These are phyloP conservation scores for Naganishia sp. DNA, from an alignment of 1,284 basidiomycete species.

Conservation along the genomic window DNA sequence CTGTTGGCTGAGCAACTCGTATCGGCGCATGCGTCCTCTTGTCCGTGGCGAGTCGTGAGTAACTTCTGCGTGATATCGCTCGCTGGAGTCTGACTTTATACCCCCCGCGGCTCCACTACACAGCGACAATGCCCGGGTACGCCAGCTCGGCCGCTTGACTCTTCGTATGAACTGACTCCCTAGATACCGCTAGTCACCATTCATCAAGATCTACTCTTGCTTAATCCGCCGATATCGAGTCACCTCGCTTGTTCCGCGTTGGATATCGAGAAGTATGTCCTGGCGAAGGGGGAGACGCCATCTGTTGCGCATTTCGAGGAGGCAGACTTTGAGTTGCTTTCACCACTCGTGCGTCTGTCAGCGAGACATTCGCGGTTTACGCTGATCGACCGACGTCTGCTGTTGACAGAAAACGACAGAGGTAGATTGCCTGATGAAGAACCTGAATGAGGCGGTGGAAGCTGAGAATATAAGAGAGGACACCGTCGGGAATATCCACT, in stretches of 20 bases:
- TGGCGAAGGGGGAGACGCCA: constrained; percentile 14
- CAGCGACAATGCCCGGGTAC: constrained; percentile 25
- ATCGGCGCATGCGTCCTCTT: constrained; percentile 10
- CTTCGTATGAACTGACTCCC: not conserved
- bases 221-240: constrained; percentile 27
- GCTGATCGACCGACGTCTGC: too few species aligned
- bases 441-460: constrained; percentile 8
- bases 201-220: constrained; percentile 12
- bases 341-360: constrained; percentile 4
- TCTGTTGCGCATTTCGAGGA: constrained; percentile 26
- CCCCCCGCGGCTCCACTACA: too few species aligned
- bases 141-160: not conserved
- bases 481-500: too few species aligned
- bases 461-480: not conserved
- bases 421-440: constrained; percentile 2
- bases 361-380: too few species aligned
- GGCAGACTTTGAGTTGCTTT: constrained; percentile 20
- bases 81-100: too few species aligned
- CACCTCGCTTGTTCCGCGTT: constrained; percentile 19
- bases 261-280: constrained; percentile 4
- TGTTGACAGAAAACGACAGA: not conserved
- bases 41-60: constrained; percentile 24
- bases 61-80: too few species aligned
- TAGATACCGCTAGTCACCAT: constrained; percentile 2
- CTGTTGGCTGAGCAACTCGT: constrained; percentile 16